Evolutionary conservation across 164 flowering plant species (phyloP), one percentile per base, ranked within the genome.

Genomic region (Sedum album): DNA sequence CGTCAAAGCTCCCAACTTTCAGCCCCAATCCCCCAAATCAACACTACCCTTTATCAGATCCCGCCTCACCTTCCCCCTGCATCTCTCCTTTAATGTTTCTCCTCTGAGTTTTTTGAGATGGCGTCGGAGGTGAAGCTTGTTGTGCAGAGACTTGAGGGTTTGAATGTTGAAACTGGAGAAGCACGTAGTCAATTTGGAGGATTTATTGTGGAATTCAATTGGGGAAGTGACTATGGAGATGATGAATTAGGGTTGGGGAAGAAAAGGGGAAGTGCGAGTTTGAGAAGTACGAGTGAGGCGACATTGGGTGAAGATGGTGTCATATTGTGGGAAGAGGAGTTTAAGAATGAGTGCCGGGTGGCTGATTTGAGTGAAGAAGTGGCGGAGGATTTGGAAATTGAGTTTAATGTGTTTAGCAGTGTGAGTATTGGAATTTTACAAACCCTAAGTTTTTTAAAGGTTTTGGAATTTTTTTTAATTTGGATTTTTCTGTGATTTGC

Each of bases 241-340:
- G 48, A 44, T 44, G 48, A 28, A 2, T 57, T 72, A 20, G 80
- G 83, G 14, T 70, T 90, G 76, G 79, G 85, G 49, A 73, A 93
- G 28, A 69, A 86, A 68, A 70, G 93, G 76, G 67, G 93, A 70
- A 77, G 31, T 57, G 85, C 81, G 71, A 90, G 79, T 82, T 83
- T 89, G 80, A 85, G 88, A 69, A 84, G 78, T 68, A 92, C 97
- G 0, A 87, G 72, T 66, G 96, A 84, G 70, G 93, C 77, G 41
- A 77, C 46, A 6, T 42, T 74, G 20, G 66, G 55, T 41, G 73
- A 69, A 69, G 79, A 76, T 74, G 90, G 80, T 60, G 82, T 76
- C 67, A 82, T 88, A 65, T 75, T 65, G 48, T 90, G 96, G 96
- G 85, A 90, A 25, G 97, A 92, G 76, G 99, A 88, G 86, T 94